Evolutionary conservation across 768 basidiomycete species (phyloP).

Genomic region (Daedaleopsis sinensis): DNA sequence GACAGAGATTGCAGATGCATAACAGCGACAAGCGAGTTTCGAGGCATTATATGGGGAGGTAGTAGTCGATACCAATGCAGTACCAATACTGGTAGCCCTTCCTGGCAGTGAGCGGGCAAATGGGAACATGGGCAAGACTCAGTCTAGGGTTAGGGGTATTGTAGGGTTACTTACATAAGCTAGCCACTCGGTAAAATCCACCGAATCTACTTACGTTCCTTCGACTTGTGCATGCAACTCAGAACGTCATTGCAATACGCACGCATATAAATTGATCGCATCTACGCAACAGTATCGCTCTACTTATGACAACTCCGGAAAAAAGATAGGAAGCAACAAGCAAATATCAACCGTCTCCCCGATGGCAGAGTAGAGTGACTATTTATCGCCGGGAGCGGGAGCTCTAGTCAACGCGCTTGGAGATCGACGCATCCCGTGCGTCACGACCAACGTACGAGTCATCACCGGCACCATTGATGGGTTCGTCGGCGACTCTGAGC

Average conservation of each 20-base stretch:
- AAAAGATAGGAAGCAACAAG: neutral
- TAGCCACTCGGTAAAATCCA: neutral
- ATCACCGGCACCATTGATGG: constrained; percentile 6
- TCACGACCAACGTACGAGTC: neutral
- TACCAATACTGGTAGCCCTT: constrained; percentile 3
- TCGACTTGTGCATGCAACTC: too few relatives aligned
- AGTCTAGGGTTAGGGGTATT: neutral
- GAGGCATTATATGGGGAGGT: neutral
- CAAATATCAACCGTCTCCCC: too few relatives aligned
- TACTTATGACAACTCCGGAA: too few relatives aligned
- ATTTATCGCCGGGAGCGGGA: neutral
- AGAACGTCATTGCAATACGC: too few relatives aligned
- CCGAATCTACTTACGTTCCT: neutral
- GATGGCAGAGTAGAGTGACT: too few relatives aligned
- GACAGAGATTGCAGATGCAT: constrained; percentile 38
- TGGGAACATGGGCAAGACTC: constrained; percentile 12
- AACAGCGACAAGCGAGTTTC: constrained; percentile 11
- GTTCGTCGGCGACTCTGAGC: constrained; percentile 38
- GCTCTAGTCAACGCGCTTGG: constrained; percentile 9
- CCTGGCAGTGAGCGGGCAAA: constrained; percentile 14
- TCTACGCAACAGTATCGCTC: too few relatives aligned
- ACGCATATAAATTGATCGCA: too few relatives aligned
- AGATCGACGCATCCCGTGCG: neutral
- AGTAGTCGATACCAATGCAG: constrained; percentile 2
- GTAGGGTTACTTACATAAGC: neutral